Evolutionary conservation across 192 early-diverging fungal genomes (phyloP), one percentile per base, ranked within the genome.

Genomic region (Entrophospora sp.): DNA sequence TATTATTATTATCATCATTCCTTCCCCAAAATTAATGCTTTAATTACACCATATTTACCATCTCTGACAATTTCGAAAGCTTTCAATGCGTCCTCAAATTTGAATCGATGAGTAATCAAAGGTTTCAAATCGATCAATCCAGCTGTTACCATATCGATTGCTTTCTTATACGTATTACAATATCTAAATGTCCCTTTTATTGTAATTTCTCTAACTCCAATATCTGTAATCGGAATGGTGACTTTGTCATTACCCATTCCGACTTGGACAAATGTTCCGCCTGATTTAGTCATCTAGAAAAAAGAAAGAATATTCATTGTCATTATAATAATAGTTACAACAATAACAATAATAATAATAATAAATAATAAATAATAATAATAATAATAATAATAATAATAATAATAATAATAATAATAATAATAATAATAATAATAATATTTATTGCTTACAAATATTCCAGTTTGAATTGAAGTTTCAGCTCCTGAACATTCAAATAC

Each of bases 401-500:
- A n/a, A n/a, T n/a, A n/a, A n/a, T n/a, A n/a, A n/a, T n/a, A n/a
- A n/a, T n/a, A n/a, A n/a, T n/a, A n/a, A n/a, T n/a, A n/a, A n/a
- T n/a, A n/a, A n/a, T n/a, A n/a, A n/a, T n/a, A n/a, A n/a, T n/a
- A n/a, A n/a, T n/a, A n/a, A n/a, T n/a, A n/a, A 25, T 55, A 14
- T 7, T 55, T 55, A 2, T 5, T 7, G 36, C 57, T 35, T 66
- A 73, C 75, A 30, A 45, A 74, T 36, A 77, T 59, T 4, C 73
- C 45, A 46, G 65, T 78, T 49, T 75, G 73, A 20, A 73, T 74
- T 56, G 70, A 75, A 9, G 73, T 72, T 48, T 78, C 76, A 18
- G 71, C 76, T 36, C 76, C 76, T 20, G 67, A 67, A 40, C 70
- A 71, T 38, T 78, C 76, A 30, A 78, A 67, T 4, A 75, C 71